These are phyloP conservation scores for Aspergillus ustus DNA, from an alignment of 2,329 filamentous ascomycete species.

Conservation along the genomic window DNA sequence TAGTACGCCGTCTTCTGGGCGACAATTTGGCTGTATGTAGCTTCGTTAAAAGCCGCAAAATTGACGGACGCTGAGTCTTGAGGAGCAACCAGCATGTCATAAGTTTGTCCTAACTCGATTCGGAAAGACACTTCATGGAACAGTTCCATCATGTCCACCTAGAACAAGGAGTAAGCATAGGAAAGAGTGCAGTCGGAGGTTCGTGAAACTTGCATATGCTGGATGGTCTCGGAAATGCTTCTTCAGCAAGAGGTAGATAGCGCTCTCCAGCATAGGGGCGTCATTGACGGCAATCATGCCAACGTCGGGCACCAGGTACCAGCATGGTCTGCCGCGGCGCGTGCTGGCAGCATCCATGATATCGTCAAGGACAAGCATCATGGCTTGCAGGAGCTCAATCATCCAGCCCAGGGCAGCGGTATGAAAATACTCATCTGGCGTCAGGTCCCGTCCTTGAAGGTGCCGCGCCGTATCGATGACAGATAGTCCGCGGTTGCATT, in stretches of 20 bases:
- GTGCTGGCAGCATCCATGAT: conserved; percentile 98
- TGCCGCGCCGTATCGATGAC: conserved; percentile 86
- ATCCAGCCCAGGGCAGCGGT: conserved; percentile 91
- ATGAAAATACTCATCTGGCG: conserved; percentile 81
- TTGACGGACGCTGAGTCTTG: conserved; percentile 77
- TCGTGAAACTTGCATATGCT: conserved; percentile 83
- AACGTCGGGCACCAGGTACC: conserved; percentile 86
- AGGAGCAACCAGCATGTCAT: conserved; percentile 76
- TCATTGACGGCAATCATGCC: conserved; percentile 98
- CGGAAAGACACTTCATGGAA: conserved; percentile 93
- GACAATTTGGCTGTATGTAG: conserved; percentile 93
- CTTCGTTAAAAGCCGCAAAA: conserved; percentile 77
- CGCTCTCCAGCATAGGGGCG: conserved; percentile 86
- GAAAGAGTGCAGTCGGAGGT: conserved; percentile 42
- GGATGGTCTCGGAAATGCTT: conserved; percentile 88
- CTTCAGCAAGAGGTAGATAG: conserved; percentile 88
- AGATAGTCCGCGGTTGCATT: conserved; percentile 98
- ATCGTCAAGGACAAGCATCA: conserved; percentile 96
- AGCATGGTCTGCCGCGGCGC: conserved; percentile 89
- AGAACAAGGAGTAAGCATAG: too few relatives aligned
- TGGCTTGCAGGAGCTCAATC: conserved; percentile 95
- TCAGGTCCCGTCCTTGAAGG: conserved; percentile 72
- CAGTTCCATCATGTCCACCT: conserved; percentile 49
- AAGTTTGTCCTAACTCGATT: conserved; percentile 92
- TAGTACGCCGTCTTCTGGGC: conserved; percentile 99